Conservation (phyloP, 2,329 filamentous ascomycete genomes). For the Cordyceps farinosa region DNA sequence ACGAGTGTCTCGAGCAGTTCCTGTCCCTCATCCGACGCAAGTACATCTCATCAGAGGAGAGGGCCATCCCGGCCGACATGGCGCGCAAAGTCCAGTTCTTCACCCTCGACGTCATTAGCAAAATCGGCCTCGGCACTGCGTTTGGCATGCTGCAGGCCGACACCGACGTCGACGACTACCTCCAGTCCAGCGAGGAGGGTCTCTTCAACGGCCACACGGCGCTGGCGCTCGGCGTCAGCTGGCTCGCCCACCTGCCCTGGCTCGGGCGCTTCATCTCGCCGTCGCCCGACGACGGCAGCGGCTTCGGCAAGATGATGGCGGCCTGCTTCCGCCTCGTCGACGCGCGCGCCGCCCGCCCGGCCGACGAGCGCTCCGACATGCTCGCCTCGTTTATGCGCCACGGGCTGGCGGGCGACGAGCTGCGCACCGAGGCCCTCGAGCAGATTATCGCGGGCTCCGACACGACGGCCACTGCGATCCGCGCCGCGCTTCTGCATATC, state of each 20-base stretch:
- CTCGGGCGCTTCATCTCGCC: constrained; percentile 29
- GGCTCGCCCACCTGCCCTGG: constrained; percentile 28
- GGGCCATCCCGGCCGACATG: constrained; percentile 40
- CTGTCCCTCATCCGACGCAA: constrained; percentile 41
- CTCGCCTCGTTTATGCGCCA: constrained; percentile 33
- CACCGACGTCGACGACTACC: constrained; percentile 40
- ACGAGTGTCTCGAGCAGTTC: constrained; percentile 43
- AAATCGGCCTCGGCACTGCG: constrained; percentile 46
- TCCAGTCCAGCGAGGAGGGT: constrained; percentile 34
- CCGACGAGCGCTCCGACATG: constrained; percentile 27
- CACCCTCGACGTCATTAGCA: constrained; percentile 51
- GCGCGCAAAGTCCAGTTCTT: constrained; percentile 47
- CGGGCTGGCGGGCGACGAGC: constrained; percentile 25
- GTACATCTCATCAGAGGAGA: constrained; percentile 36
- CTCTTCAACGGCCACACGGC: constrained; percentile 27
- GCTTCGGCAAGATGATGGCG: constrained; percentile 34
- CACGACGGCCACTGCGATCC: constrained; percentile 53
- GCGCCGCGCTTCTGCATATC: constrained; percentile 50
- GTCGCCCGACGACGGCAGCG: constrained; percentile 28
- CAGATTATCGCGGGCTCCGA: constrained; percentile 49
- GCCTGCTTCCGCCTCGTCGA: constrained; percentile 29
- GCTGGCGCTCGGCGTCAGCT: constrained; percentile 28
- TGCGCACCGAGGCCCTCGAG: constrained; percentile 31
- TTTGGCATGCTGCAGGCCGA: constrained; percentile 48
- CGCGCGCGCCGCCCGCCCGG: constrained; percentile 24